Evolutionary conservation across 768 basidiomycete species (phyloP).

Genomic region (Psilocybe cyanescens): DNA sequence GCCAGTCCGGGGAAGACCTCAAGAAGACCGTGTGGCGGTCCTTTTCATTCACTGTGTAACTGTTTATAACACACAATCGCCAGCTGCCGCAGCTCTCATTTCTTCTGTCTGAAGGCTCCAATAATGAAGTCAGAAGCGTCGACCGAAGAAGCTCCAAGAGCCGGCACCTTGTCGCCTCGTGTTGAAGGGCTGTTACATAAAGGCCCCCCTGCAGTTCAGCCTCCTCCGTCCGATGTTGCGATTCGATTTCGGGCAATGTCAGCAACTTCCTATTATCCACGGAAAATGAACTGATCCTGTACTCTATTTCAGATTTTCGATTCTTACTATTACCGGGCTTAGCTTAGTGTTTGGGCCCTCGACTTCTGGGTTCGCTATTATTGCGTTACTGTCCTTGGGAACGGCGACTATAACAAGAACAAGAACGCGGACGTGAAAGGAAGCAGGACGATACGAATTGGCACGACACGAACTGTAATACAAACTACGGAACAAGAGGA

Average conservation of each 20-base stretch:
- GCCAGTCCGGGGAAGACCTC: not conserved
- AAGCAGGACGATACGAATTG: not conserved
- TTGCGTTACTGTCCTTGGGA: not conserved
- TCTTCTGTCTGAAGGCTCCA: not conserved
- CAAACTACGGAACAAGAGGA: not conserved
- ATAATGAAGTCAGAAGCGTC: not conserved
- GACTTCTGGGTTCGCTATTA: not conserved
- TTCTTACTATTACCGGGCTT: not conserved
- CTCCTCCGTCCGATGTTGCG: not conserved
- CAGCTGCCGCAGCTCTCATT: not conserved
- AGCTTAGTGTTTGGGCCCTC: not conserved
- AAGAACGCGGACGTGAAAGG: not conserved
- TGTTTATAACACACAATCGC: not conserved
- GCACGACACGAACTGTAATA: not conserved
- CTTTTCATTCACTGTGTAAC: not conserved
- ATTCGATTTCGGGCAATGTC: not conserved
- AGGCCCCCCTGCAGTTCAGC: not conserved
- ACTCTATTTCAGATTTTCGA: not conserved
- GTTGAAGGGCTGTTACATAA: constrained; percentile 6
- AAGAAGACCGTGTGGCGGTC: too few relatives aligned
- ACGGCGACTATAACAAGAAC: not conserved
- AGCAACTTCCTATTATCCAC: not conserved
- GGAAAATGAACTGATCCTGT: not conserved
- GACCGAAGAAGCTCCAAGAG: not conserved
- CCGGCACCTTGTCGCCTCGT: constrained; percentile 4